Evolutionary conservation across 805 yeast genomes (phyloP), one percentile per base, ranked within the genome.

Genomic region (Schizosaccharomyces cryophilus): DNA sequence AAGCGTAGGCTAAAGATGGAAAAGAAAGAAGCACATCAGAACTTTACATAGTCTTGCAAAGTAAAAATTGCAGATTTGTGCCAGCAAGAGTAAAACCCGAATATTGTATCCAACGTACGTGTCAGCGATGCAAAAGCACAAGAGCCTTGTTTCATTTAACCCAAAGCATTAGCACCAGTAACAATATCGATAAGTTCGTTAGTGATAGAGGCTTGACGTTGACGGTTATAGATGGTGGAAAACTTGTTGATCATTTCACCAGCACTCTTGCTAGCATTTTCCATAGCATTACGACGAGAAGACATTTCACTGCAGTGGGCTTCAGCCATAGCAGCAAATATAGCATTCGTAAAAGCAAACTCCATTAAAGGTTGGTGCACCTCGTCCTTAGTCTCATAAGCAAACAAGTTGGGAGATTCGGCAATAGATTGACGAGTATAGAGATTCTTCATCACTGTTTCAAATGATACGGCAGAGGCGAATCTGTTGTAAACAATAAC

Each of bases 211-310:
- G 96, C 96, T 81, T 93, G 98, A 80, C 96, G 87, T 71, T 96
- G 85, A 82, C 98, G 90, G 89, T 93, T 93, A 79, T 93, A 93
- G 76, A 93, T 83, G 75, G 93, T 93, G 68, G 97, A 85, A 85
- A 86, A 90, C 73, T 81, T 84, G 77, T 80, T 82, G 73, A 93
- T 93, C 97, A 93, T 93, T 70, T 93, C 98, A 77, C 95, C 95
- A 65, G 98, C 98, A 73, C 90, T 90, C 93, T 93, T 90, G 68
- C 96, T 88, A 65, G 98, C 98, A 72, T 93, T 93, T 77, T 90
- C 98, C 98, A 90, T 90, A 68, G 98, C 97, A 73, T 87, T 90
- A 83, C 98, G 89, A 83, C 98, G 89, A 64, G 98, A 96, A 66
- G 94, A 84, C 67, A 89, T 80, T 80, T 90, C 98, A 63, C 97